Evolutionary conservation across 768 basidiomycete genomes (phyloP), one percentile per base, ranked within the genome.

Genomic region (Rubroboletus satanas): DNA sequence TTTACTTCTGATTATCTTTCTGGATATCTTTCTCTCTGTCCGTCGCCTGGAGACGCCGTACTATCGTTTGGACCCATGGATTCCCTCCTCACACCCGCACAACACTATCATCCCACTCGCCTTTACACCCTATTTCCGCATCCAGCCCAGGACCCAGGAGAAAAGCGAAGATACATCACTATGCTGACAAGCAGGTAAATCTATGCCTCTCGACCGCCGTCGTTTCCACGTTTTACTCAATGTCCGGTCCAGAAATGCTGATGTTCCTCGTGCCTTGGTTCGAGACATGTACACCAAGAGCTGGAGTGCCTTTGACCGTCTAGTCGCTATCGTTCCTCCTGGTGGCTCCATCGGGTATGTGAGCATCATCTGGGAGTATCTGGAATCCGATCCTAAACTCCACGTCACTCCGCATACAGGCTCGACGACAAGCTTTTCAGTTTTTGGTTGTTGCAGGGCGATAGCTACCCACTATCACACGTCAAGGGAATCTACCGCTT

Each of bases 281-380:
- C 83, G 90, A 53, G 90, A 93, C 61, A 88, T 91, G 87, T 93
- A 93, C 66, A 92, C 90, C 26, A 93, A 93, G 71, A 90, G 88
- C 59, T 93, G 92, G 91, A 90, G 88, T 66, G 90, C 90, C 2
- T 93, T 94, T 62, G 90, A 93, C 67, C 83, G 91, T 10, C 79
- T 94, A 7, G 87, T 93, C 17, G 87, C 88, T 5, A 90, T 93
- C 56, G 90, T 93, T 0, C 90, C 91, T n/a, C 90, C 90, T 0
- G 91, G 90, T 10, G 91, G 91, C 7, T 90, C 88, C 0, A 93
- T 93, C 52, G 91, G 91, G 87, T 90, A 65, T 38, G 84, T 74
- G 44, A 28, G 10, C 21, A 41, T 18, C 17, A 58, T 61, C 52
- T 41, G 5, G 32, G 56, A 29, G 41, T 38, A 38, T 51, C 35